A percentile compares a stretch with the other conserved stretches of the same genome.
Evolutionary conservation across 176 grass and related monocot species (phyloP).

Genomic region (Triticum aestivum): DNA sequence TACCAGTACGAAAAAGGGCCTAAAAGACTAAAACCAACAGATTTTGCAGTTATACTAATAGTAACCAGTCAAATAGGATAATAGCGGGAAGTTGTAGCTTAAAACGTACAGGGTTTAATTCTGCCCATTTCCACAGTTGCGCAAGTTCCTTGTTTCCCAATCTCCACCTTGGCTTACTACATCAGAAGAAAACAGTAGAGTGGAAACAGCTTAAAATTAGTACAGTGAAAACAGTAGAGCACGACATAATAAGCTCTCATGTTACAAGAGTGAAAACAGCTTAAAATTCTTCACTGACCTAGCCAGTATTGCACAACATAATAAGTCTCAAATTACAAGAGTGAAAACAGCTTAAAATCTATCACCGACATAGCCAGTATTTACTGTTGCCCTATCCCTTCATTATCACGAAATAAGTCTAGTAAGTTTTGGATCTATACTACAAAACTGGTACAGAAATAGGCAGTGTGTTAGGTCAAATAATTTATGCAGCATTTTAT

Average conservation of each 20-base stretch:
- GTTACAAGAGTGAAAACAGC: background rate
- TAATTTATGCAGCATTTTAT: background rate
- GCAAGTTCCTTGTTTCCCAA: conserved; percentile 89
- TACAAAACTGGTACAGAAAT: background rate
- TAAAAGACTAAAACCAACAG: background rate
- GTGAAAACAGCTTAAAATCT: background rate
- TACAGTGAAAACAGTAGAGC: background rate
- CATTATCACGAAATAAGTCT: conserved; percentile 6
- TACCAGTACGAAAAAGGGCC: background rate
- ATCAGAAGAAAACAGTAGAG: conserved; percentile 16
- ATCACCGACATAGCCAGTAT: background rate
- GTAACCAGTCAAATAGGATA: background rate
- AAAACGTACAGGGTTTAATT: conserved; percentile 90
- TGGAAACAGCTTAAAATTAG: background rate
- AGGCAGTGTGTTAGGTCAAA: conserved; percentile 4
- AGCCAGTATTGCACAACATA: background rate
- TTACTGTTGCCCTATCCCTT: background rate
- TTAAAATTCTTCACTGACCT: background rate
- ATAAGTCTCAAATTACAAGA: conserved; percentile 1
- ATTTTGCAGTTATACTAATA: conserved; percentile 9
- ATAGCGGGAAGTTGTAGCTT: conserved; percentile 11
- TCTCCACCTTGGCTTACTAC: conserved; percentile 82
- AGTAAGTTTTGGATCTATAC: background rate
- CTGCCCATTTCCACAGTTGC: conserved; percentile 97
- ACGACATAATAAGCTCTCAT: background rate